Percentiles rank a stretch among this genome's conserved stretches.
These are phyloP conservation scores for Spergularia azorica DNA, from an alignment of 179 eudicot genomes.

Conservation along the genomic window DNA sequence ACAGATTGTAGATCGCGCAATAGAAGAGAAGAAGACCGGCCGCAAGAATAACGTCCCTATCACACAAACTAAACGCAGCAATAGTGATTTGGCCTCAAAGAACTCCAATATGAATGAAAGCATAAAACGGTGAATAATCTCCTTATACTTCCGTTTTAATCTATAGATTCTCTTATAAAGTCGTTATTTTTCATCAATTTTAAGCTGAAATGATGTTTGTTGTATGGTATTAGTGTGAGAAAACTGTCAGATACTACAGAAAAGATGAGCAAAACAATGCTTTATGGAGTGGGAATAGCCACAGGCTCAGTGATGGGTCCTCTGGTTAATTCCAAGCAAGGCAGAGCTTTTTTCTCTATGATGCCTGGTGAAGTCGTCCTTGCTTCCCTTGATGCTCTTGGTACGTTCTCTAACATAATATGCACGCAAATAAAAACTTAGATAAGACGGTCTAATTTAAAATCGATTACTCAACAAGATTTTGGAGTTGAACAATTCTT, in stretches of 20 bases:
- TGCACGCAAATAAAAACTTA: too few species aligned
- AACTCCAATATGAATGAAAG: conserved; percentile 52
- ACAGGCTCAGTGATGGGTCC: conserved; percentile 77
- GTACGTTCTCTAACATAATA: conserved; percentile 42
- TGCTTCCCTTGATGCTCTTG: conserved; percentile 89
- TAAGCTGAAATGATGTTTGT: background rate
- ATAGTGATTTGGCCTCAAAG: conserved; percentile 25
- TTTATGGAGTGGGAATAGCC: conserved; percentile 72
- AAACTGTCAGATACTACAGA: conserved; percentile 66
- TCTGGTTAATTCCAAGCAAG: conserved; percentile 67
- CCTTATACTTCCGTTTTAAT: background rate
- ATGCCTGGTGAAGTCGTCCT: conserved; percentile 87
- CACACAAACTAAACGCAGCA: conserved; percentile 29
- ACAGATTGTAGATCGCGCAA: conserved; percentile 40
- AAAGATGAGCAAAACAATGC: conserved; percentile 80
- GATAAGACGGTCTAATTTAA: too few species aligned
- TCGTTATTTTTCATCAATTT: too few species aligned
- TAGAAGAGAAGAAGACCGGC: conserved; percentile 35
- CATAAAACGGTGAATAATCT: conserved; percentile 63
- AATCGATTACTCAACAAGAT: too few species aligned
- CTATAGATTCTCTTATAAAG: background rate
- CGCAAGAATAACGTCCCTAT: conserved; percentile 23
- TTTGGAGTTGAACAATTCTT: too few species aligned
- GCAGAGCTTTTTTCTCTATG: conserved; percentile 68
- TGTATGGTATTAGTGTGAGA: conserved; percentile 44